These are phyloP conservation scores for Termitomyces sp. DNA, from an alignment of 768 basidiomycete genomes.

Conservation along the genomic window DNA sequence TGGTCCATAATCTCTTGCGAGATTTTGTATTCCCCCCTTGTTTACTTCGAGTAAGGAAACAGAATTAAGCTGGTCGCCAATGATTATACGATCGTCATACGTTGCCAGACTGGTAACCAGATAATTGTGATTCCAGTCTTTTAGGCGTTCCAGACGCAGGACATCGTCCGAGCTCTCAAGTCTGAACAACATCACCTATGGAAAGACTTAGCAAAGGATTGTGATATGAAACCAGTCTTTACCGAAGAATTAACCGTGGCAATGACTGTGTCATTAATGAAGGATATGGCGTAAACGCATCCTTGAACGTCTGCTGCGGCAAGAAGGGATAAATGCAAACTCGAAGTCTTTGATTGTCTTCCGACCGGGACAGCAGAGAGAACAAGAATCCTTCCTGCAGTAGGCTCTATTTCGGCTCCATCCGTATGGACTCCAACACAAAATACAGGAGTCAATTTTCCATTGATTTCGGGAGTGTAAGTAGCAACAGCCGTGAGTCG, in stretches of 20 bases:
- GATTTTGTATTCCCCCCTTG: conserved; percentile 37
- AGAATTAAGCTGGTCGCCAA: conserved; percentile 81
- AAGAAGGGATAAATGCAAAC: conserved; percentile 31
- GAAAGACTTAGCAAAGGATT: neutral
- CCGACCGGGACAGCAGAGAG: conserved; percentile 34
- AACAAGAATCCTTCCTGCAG: conserved; percentile 56
- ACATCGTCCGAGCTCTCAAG: conserved; percentile 22
- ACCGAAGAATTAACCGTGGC: conserved; percentile 79
- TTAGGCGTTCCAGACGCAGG: conserved; percentile 31
- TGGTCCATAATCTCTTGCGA: conserved; percentile 73
- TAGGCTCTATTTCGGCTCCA: conserved; percentile 43
- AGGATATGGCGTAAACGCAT: conserved; percentile 62
- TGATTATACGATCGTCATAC: conserved; percentile 48
- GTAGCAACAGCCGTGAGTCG: conserved; percentile 54
- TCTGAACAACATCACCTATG: conserved; percentile 39
- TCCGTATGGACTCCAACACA: conserved; percentile 45
- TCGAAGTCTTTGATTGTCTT: conserved; percentile 18
- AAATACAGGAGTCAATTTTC: conserved; percentile 33
- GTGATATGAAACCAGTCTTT: conserved; percentile 19
- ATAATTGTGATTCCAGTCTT: conserved; percentile 82
- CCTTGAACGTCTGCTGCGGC: conserved; percentile 48
- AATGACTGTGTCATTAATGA: conserved; percentile 46
- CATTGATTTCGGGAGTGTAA: conserved; percentile 26
- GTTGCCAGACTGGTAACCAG: conserved; percentile 62
- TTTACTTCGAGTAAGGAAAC: conserved; percentile 61